Conservation (phyloP, 176 grass and related monocot species). For the Poa pratensis region DNA sequence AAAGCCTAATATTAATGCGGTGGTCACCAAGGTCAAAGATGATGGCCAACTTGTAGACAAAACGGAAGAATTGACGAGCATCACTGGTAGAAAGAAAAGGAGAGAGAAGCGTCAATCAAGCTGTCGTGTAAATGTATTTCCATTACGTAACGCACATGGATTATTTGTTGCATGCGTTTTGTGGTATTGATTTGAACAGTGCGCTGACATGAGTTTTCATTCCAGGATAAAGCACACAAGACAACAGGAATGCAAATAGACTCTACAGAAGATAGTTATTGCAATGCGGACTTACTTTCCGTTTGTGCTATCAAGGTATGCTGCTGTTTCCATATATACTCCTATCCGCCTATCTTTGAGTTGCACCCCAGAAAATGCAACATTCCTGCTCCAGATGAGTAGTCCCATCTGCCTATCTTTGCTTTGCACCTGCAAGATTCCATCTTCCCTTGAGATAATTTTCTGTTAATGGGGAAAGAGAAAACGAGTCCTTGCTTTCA, state of each 20-base stretch:
- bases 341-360: not conserved
- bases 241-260: not conserved
- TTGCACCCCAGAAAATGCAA: not conserved
- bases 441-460: not conserved
- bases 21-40: slow-evolving; percentile 46
- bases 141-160: not conserved
- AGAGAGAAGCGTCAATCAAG: not conserved
- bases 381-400: not conserved
- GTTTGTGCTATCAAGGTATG: not conserved
- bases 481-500: too few relatives aligned
- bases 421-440: not conserved
- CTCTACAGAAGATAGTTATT: not conserved
- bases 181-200: not conserved
- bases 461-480: too few relatives aligned
- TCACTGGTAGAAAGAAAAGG: slow-evolving; percentile 60
- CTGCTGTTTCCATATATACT: not conserved
- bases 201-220: not conserved
- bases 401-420: not conserved
- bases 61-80: slow-evolving; percentile 83
- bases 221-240: not conserved
- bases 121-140: not conserved
- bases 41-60: slow-evolving; percentile 72
- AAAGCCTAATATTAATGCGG: slow-evolving; percentile 36
- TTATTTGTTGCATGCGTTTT: not conserved
- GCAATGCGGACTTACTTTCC: not conserved